Conservation (phyloP, 371 early-diverging fungal genomes). For the Capniomyces stellatus region DNA sequence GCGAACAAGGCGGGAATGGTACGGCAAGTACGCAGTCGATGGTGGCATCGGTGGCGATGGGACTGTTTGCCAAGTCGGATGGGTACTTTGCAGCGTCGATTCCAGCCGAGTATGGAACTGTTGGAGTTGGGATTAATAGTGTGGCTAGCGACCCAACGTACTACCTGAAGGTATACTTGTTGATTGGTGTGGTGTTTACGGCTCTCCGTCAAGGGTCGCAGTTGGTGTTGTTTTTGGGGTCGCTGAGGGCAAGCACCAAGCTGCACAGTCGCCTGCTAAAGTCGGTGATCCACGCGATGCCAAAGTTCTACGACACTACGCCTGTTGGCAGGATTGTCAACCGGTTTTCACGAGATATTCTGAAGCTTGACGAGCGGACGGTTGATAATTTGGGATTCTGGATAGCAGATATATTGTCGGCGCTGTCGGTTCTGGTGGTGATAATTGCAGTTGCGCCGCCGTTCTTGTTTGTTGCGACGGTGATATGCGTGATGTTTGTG, state of each 20-base stretch:
- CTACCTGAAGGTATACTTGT: slow-evolving; percentile 16
- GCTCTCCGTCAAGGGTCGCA: slow-evolving; percentile 4
- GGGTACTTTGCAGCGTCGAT: too few relatives aligned
- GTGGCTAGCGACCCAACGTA: neutral
- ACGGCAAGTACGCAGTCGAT: too few relatives aligned
- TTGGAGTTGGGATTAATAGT: too few relatives aligned
- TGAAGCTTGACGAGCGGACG: slow-evolving; percentile 51
- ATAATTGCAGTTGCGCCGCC: slow-evolving; percentile 40
- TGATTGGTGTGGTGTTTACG: slow-evolving; percentile 10
- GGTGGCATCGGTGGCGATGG: neutral
- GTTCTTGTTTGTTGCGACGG: slow-evolving; percentile 30
- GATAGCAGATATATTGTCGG: slow-evolving; percentile 36
- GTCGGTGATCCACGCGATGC: slow-evolving; percentile 42
- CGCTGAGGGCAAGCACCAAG: slow-evolving; percentile 37
- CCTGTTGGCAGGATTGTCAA: slow-evolving; percentile 76
- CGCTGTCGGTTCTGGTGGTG: slow-evolving; percentile 43
- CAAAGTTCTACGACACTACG: slow-evolving; percentile 75
- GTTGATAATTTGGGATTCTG: slow-evolving; percentile 49
- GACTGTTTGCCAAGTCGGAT: too few relatives aligned
- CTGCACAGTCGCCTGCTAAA: slow-evolving; percentile 27
- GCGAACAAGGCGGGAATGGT: too few relatives aligned
- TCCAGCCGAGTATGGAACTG: too few relatives aligned
- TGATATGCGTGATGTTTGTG: slow-evolving; percentile 24
- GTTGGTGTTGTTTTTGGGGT: slow-evolving; percentile 33
- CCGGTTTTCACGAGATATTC: slow-evolving; percentile 76